Evolutionary conservation across 495 filamentous ascomycete species (phyloP).

Genomic region (Lepidopterella palustris): DNA sequence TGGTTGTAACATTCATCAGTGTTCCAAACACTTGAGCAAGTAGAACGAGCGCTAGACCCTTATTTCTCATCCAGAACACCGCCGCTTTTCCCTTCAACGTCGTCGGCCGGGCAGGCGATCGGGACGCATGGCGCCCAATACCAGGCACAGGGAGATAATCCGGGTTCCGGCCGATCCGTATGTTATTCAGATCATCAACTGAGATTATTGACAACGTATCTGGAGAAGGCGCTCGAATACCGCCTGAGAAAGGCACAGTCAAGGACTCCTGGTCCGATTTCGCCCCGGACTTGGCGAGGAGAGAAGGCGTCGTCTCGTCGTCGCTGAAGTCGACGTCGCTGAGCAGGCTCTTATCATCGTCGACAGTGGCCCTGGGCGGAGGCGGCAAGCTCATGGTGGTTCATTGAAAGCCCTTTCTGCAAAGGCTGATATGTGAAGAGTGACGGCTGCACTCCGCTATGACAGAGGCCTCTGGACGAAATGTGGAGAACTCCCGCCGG

Average conservation of each 20-base stretch:
- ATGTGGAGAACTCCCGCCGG: neutral
- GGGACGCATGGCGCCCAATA: conserved; percentile 14
- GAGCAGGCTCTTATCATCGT: conserved; percentile 16
- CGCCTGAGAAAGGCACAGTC: conserved; percentile 9
- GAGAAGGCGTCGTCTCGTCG: neutral
- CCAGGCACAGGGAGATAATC: conserved; percentile 13
- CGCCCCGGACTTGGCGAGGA: conserved; percentile 13
- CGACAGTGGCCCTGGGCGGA: conserved; percentile 12
- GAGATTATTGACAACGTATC: conserved; percentile 36
- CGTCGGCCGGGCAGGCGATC: conserved; percentile 23
- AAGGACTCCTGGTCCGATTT: conserved; percentile 18
- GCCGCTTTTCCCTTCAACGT: conserved; percentile 26
- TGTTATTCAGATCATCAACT: conserved; percentile 31
- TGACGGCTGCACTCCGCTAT: neutral
- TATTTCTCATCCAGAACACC: conserved; percentile 49
- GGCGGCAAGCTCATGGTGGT: conserved; percentile 18
- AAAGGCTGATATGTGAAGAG: neutral
- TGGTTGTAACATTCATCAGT: conserved; percentile 79
- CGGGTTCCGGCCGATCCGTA: conserved; percentile 19
- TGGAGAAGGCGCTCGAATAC: conserved; percentile 32
- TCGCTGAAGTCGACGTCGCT: neutral
- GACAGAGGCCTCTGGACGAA: neutral
- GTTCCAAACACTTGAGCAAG: conserved; percentile 77
- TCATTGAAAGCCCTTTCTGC: neutral
- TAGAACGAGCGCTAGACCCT: conserved; percentile 66